A percentile compares a stretch with the other conserved stretches of the same genome.
Evolutionary conservation across 2,329 filamentous ascomycete species (phyloP).

Genomic region (Erysiphe pulchra): DNA sequence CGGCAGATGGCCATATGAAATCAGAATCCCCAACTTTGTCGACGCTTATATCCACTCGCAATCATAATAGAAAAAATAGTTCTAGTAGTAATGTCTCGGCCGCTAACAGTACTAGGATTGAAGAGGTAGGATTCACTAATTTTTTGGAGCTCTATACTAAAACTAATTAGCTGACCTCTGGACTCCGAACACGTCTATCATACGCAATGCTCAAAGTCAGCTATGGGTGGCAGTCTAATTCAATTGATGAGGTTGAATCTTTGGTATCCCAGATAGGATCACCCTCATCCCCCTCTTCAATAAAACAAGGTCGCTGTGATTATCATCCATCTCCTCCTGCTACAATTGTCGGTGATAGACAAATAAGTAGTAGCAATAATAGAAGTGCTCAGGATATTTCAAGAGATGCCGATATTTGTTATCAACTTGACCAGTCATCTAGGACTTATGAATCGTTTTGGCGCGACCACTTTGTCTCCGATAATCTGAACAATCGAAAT

Average conservation of each 20-base stretch:
- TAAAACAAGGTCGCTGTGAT: constrained; percentile 24
- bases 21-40: constrained; percentile 19
- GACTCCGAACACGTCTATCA: constrained; percentile 60
- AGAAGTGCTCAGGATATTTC: constrained; percentile 4
- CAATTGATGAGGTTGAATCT: constrained; percentile 53
- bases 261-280: constrained; percentile 43
- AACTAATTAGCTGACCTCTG: constrained; percentile 17
- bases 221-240: constrained; percentile 62
- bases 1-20: constrained; percentile 51
- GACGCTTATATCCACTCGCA: constrained; percentile 13
- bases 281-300: constrained; percentile 30
- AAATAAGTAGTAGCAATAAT: constrained; percentile 4
- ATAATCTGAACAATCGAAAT: constrained; percentile 16
- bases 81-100: constrained; percentile 34
- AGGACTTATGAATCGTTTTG: constrained; percentile 20
- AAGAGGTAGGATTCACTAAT: constrained; percentile 32
- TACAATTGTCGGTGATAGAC: constrained; percentile 12
- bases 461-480: constrained; percentile 17
- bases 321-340: constrained; percentile 29
- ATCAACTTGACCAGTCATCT: constrained; percentile 11
- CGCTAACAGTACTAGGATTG: constrained; percentile 39
- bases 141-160: constrained; percentile 4
- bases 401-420: constrained; percentile 13
- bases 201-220: constrained; percentile 90
- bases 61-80: constrained; percentile 49